Conservation (phyloP, 1,284 basidiomycete species). For the Apiotrichum gamsii region DNA sequence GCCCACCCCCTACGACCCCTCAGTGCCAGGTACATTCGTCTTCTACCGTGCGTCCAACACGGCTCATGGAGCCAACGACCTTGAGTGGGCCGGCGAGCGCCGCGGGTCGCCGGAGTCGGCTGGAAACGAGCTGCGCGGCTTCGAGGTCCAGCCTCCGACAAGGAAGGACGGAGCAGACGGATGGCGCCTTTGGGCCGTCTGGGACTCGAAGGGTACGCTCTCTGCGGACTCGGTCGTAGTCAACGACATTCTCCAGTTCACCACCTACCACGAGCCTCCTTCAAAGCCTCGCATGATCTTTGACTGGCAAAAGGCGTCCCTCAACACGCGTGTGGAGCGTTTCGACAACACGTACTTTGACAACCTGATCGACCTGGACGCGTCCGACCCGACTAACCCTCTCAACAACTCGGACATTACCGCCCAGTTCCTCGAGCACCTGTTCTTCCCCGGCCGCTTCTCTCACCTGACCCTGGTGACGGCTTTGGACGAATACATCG, state of each 20-base stretch:
- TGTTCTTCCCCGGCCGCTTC: conserved; percentile 80
- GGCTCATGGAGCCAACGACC: conserved; percentile 24
- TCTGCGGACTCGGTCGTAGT: conserved; percentile 27
- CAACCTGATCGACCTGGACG: conserved; percentile 61
- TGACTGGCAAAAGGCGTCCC: conserved; percentile 32
- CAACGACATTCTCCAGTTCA: conserved; percentile 38
- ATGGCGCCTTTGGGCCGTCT: conserved; percentile 48
- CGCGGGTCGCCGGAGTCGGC: conserved; percentile 24
- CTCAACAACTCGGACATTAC: conserved; percentile 46
- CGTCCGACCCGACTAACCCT: conserved; percentile 52
- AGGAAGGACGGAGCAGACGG: conserved; percentile 27
- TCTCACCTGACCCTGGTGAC: conserved; percentile 70
- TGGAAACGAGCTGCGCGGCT: conserved; percentile 43
- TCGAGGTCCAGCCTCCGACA: conserved; percentile 37
- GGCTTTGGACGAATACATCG: conserved; percentile 73
- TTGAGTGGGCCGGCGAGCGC: conserved; percentile 36
- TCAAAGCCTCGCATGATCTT: conserved; percentile 19
- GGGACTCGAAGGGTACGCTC: conserved; percentile 40
- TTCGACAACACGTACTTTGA: conserved; percentile 81
- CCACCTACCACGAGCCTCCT: conserved; percentile 26
- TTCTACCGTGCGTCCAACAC: conserved; percentile 39
- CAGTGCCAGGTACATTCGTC: conserved; percentile 41
- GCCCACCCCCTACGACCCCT: conserved; percentile 29
- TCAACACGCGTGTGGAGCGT: conserved; percentile 53
- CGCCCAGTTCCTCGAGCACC: conserved; percentile 69